Conservation (phyloP, 2,329 filamentous ascomycete genomes). For the Botrytis pseudocinerea region DNA sequence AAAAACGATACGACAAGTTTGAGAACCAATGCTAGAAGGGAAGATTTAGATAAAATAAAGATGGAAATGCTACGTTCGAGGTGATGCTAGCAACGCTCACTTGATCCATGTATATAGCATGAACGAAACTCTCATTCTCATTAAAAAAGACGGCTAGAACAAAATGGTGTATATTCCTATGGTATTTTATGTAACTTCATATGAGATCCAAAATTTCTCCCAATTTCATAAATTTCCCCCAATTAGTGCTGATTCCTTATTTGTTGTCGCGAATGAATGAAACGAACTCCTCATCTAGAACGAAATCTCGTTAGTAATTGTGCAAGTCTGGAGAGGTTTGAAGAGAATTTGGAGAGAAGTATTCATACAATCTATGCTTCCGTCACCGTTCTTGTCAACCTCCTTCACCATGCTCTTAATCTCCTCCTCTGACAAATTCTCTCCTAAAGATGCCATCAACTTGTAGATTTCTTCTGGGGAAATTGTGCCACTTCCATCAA, state of each 20-base stretch:
- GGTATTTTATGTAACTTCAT: neutral
- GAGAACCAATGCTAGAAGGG: neutral
- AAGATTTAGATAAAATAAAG: neutral
- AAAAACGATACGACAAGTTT: neutral
- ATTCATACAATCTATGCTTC: slow-evolving; percentile 58
- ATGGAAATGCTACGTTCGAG: neutral
- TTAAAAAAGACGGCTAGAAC: neutral
- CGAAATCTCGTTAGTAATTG: neutral
- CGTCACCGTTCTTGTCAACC: slow-evolving; percentile 64
- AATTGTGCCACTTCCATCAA: slow-evolving; percentile 66
- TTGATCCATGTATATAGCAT: neutral
- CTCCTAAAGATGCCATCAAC: slow-evolving; percentile 65
- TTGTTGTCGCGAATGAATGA: slow-evolving; percentile 27
- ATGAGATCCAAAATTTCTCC: slow-evolving; percentile 4
- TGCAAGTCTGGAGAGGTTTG: neutral
- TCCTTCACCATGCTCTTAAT: slow-evolving; percentile 66
- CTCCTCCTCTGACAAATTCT: slow-evolving; percentile 64
- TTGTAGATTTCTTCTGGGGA: slow-evolving; percentile 61
- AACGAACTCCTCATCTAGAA: slow-evolving; percentile 29
- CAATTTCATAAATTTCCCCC: neutral
- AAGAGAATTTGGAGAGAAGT: neutral
- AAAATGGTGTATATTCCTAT: slow-evolving; percentile 13
- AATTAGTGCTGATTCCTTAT: slow-evolving; percentile 15
- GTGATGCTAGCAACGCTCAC: neutral
- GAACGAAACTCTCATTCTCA: neutral